Conservation (phyloP, 225 moss, liverwort and hornwort genomes). For the Ulota crispa region DNA sequence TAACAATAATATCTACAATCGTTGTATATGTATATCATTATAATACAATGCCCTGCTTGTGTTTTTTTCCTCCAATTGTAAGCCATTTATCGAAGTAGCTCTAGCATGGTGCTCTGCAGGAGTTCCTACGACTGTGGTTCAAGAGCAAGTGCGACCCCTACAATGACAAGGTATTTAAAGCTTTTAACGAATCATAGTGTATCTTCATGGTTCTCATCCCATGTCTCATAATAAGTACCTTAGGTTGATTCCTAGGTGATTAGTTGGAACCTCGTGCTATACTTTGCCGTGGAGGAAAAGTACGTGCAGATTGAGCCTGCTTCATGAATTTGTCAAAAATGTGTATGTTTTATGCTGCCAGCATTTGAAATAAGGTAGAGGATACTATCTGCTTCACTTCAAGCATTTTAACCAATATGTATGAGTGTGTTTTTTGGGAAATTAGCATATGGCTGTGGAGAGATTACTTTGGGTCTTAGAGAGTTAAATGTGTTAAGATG, state of each 20-base stretch:
- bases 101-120: slow-evolving; percentile 34
- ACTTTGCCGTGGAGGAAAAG: background rate
- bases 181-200: background rate
- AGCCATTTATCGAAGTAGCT: background rate
- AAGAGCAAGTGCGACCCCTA: slow-evolving; percentile 71
- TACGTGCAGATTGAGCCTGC: background rate
- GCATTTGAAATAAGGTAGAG: background rate
- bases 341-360: background rate
- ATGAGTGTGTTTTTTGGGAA: background rate
- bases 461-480: background rate
- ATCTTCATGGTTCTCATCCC: background rate
- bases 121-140: slow-evolving; percentile 71
- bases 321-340: background rate
- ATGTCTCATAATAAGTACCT: background rate
- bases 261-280: background rate
- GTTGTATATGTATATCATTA: background rate
- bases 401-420: background rate
- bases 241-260: background rate
- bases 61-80: slow-evolving; percentile 5
- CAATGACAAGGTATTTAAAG: slow-evolving; percentile 51
- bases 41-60: background rate
- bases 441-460: background rate
- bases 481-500: background rate
- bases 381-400: background rate
- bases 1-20: background rate